Evolutionary conservation across 495 filamentous ascomycete species (phyloP), one percentile per base, ranked within the genome.

Genomic region (Thermothielavioides terrestris): DNA sequence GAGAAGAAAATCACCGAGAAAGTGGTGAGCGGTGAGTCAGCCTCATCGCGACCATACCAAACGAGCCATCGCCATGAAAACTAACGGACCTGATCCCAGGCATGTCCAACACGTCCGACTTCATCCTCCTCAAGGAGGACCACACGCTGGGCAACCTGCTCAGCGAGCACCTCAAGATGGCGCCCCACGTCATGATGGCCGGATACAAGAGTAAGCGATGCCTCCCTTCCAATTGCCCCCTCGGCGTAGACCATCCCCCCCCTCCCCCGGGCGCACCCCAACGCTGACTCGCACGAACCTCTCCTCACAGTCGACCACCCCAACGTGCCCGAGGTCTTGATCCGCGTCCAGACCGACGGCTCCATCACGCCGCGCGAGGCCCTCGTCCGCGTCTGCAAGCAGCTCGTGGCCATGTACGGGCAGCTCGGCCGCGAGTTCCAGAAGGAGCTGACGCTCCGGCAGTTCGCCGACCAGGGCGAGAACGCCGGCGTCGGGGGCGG

Each of bases 61-160:
- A n/a, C n/a, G n/a, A n/a, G n/a, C n/a, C n/a, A n/a, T n/a, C n/a
- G n/a, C n/a, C n/a, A n/a, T n/a, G 35, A 25, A 27, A n/a, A 11
- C 18, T 42, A 47, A 53, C 17, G 25, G 36, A 42, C 46, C 65
- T 64, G 34, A 22, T 34, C 32, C 12, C 44, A 94, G 90, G 90
- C 53, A 85, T 83, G 77, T 73, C 90, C 58, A 78, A 94, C 72
- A 75, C 80, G 56, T 84, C 89, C 15, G 84, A 94, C 63, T 97
- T 99, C 73, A 84, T 83, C 45, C 84, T 99, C 70, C 83, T 88
- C 65, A 96, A 95, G 68, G 94, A 99, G 63, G 94, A 99, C 63
- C 92, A 97, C 68, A 97, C 94, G 1, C 77, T 99, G 37, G 92
- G 82, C 50, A 96, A 97, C 63, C 76, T 97, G 51, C 78, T 99